Percentiles rank a stretch among this genome's conserved stretches.
Conservation (phyloP, 306 rosid species). For the Rubus idaeus region DNA sequence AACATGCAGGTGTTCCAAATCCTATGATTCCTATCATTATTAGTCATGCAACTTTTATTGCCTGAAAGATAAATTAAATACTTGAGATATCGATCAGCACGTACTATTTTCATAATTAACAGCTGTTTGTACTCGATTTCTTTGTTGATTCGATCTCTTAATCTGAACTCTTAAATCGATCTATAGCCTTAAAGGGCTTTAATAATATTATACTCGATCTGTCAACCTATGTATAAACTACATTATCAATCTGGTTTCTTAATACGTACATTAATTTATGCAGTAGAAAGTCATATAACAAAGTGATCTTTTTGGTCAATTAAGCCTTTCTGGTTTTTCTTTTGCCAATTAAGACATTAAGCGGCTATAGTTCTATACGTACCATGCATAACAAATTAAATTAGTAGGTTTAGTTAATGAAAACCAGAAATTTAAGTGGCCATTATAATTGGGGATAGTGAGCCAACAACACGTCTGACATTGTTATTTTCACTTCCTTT, state of each 20-base stretch:
- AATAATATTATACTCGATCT: too few species aligned
- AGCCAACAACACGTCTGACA: too few species aligned
- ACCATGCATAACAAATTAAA: too few species aligned
- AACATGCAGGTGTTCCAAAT: conserved; percentile 67
- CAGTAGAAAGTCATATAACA: background rate
- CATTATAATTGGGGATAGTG: too few species aligned
- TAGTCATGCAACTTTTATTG: conserved; percentile 57
- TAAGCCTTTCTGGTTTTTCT: too few species aligned
- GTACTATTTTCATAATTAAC: background rate
- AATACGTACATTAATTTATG: background rate
- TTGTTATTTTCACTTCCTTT: too few species aligned
- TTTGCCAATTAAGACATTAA: too few species aligned
- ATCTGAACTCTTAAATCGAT: background rate
- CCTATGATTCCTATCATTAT: conserved; percentile 66
- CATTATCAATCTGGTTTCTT: background rate
- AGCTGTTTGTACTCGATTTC: background rate
- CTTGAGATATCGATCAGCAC: background rate
- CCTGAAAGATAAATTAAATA: conserved; percentile 49
- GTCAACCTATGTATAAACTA: background rate
- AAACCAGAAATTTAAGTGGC: too few species aligned
- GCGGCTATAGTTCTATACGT: too few species aligned
- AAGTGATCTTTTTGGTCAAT: background rate
- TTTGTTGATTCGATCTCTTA: background rate
- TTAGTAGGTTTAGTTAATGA: too few species aligned
- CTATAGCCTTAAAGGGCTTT: background rate